Evolutionary conservation across 2,329 filamentous ascomycete species (phyloP), one percentile per base, ranked within the genome.

Genomic region (Colletotrichum sp.): DNA sequence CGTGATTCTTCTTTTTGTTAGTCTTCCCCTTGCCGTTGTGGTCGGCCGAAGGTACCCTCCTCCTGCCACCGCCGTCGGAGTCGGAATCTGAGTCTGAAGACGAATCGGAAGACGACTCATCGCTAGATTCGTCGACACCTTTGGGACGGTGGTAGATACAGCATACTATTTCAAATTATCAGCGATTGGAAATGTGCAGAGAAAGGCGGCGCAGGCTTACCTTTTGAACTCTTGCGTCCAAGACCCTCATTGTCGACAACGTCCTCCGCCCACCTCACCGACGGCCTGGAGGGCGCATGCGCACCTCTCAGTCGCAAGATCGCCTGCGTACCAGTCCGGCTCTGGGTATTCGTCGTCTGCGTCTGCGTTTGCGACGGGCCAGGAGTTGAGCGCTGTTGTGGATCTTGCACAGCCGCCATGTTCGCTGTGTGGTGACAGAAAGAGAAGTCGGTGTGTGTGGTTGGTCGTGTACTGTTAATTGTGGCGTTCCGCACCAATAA

Each of bases 201-300:
- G 4, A 36, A 48, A 28, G 6, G 30, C 12, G 61, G 16, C 30
- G 16, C n/a, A 34, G n/a, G 25, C 16, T 39, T 84, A 96, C 95
- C 95, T 91, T 99, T 99, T 22, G 95, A 98, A 78, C 92, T 96
- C 87, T 98, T 99, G 85, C 95, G 94, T 9, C 96, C 96, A 84
- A 98, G 90, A 6, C 95, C 95, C 85, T 99, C 97, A 82, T 99
- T 99, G 85, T 99, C 96, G 4, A 99, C 89, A 8, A 98, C 96
- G 81, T 95, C 94, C 81, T 97, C 95, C 8, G 95, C 95, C 97
- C 97, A 99, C 84, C 94, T 93, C 72, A 99, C 97, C 65, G 92
- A 92, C 68, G 93, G 89, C 22, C 87, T 84, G 30, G 86, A 85
- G 0, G 86, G 80, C 16, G 82, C 80, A 72, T 88, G 86, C 2